Conservation (phyloP, 1,139 yeast species). For the Pichia cactophila region DNA sequence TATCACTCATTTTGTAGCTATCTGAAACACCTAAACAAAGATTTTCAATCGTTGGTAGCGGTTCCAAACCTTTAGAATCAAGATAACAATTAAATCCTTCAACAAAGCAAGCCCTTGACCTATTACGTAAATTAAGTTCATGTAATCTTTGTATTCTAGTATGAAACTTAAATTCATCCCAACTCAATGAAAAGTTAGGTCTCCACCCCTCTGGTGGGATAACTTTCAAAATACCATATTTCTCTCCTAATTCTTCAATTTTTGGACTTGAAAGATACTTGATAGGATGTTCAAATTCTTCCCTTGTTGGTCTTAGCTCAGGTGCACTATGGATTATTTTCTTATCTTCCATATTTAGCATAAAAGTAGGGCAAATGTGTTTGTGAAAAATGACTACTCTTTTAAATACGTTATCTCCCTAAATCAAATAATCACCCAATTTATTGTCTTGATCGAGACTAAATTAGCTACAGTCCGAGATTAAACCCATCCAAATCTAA, state of each 20-base stretch:
- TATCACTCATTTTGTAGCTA: background rate
- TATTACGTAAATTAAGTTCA: constrained; percentile 54
- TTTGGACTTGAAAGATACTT: constrained; percentile 47
- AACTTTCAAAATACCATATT: constrained; percentile 58
- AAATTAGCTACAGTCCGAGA: too few species aligned
- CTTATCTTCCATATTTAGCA: background rate
- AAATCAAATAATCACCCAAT: too few species aligned
- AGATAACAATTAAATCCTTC: constrained; percentile 53
- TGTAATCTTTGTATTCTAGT: constrained; percentile 58
- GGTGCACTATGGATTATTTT: constrained; percentile 1
- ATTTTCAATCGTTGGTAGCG: constrained; percentile 12
- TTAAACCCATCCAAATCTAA: too few species aligned
- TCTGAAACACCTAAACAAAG: constrained; percentile 13
- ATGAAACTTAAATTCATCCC: constrained; percentile 46
- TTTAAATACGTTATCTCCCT: too few species aligned
- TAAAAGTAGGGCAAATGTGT: too few species aligned
- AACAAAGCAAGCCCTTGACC: constrained; percentile 55
- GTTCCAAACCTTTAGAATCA: constrained; percentile 32
- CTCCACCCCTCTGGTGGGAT: constrained; percentile 55
- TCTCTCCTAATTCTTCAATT: constrained; percentile 44
- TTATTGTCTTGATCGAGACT: too few species aligned
- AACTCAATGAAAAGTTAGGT: constrained; percentile 48
- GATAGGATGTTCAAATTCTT: constrained; percentile 57
- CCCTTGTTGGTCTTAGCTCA: constrained; percentile 36
- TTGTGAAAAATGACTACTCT: too few species aligned